Conservation (phyloP, 768 basidiomycete species). For the Mycena olivaceomarginata region DNA sequence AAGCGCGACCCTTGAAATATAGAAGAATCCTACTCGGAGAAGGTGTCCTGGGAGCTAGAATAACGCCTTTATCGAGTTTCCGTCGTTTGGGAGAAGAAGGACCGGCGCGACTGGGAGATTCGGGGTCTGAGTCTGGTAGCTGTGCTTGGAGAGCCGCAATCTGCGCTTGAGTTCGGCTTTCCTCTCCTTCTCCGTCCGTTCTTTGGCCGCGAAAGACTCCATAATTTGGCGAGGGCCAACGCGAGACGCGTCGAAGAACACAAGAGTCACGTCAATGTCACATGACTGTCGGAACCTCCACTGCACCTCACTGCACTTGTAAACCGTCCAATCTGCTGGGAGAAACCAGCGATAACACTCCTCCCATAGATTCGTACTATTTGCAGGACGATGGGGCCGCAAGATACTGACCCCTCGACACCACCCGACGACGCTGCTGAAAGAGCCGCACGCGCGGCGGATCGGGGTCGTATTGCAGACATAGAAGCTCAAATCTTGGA, state of each 20-base stretch:
- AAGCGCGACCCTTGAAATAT: conserved; percentile 58
- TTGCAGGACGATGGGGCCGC: no score
- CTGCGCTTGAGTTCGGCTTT: conserved; percentile 63
- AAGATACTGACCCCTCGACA: no score
- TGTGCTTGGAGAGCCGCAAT: conserved; percentile 67
- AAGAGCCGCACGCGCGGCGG: not conserved
- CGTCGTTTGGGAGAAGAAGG: conserved; percentile 65
- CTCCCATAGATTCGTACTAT: no score
- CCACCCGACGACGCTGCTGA: no score
- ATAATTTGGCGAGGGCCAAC: not conserved
- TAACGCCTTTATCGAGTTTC: conserved; percentile 44
- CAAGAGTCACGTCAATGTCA: not conserved
- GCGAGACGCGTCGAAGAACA: not conserved
- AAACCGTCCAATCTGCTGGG: no score
- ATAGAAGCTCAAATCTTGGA: not conserved
- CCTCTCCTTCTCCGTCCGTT: conserved; percentile 51
- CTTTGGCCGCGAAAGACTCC: conserved; percentile 53
- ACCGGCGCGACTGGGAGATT: conserved; percentile 29
- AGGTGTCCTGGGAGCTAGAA: conserved; percentile 75
- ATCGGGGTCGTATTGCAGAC: not conserved
- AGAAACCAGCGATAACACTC: no score
- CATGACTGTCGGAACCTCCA: no score
- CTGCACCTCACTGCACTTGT: no score
- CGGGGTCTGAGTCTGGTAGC: conserved; percentile 44
- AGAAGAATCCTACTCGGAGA: conserved; percentile 74